Base-by-base conservation (phyloP, 2,329 filamentous ascomycete species). In the Fusarium camptoceras region DNA sequence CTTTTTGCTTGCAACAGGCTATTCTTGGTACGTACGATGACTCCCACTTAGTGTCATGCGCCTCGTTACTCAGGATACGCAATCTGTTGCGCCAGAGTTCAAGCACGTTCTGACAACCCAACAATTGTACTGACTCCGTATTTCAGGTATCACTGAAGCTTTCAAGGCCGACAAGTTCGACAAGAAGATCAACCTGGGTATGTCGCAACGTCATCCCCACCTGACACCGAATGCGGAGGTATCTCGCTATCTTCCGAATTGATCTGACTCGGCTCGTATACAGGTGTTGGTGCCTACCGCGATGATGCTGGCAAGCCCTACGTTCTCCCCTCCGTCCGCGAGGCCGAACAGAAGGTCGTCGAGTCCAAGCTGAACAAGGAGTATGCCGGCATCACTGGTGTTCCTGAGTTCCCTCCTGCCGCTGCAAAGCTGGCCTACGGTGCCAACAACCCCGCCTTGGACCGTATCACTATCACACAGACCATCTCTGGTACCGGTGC, bases 251-350 rank as follows among this genome's bases (percentile, higher is more conserved):
- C 60, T 60, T 53, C 54, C 59, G 48, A 56, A 62, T 55, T 61
- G 51, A 59, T 70, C 72, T 75, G 67, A 75, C 64, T 61, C 55
- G 50, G 49, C 51, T 64, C 41, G 30, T 28, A 55, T 59, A 65
- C 74, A 93, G 91, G 94, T 85, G 96, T 98, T 74, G 96, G 96
- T 78, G 96, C 96, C 79, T 99, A 99, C 89, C 94, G 96, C 79
- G 96, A 98, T 81, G 94, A 98, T 87, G 87, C 94, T 84, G 96
- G 96, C 83, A 98, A 98, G 88, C 96, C 96, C 67, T 98, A 95
- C 82, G 95, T 99, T 70, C 92, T 99, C 68, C 95, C 95, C 64
- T 98, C 95, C 50, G 96, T 99, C 66, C 91, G 90, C 80, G 84
- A 91, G 77, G 96, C 95, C 66, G 96, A 98, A 88, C 87, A 93